Percentiles rank a stretch among this genome's conserved stretches.
Conservation (phyloP, 2,329 filamentous ascomycete genomes). For the Exophiala dermatitidis region DNA sequence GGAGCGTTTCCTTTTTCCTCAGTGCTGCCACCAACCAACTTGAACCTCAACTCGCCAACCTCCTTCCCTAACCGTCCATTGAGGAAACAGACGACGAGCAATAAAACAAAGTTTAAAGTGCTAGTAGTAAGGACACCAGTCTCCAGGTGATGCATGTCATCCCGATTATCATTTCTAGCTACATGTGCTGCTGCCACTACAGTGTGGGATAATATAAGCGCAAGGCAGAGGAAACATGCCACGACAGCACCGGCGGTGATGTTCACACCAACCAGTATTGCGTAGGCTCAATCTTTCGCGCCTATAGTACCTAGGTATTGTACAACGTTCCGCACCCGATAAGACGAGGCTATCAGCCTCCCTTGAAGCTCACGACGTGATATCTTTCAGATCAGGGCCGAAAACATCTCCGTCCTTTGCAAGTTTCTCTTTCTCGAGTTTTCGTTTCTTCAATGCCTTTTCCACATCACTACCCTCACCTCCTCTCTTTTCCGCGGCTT, state of each 20-base stretch:
- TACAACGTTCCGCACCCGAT: too few relatives aligned
- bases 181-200: too few relatives aligned
- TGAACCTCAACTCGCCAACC: not conserved
- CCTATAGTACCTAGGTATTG: too few relatives aligned
- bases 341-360: too few relatives aligned
- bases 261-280: too few relatives aligned
- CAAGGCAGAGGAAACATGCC: too few relatives aligned
- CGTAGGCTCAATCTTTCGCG: too few relatives aligned
- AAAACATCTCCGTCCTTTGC: constrained; percentile 31
- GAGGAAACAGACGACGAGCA: not conserved
- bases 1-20: not conserved
- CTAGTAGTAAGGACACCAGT: not conserved
- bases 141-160: not conserved
- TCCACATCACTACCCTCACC: constrained; percentile 30
- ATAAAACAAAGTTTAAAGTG: too few relatives aligned
- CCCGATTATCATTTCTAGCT: too few relatives aligned
- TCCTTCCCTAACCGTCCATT: not conserved
- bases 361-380: not conserved
- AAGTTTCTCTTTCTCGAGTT: constrained; percentile 27
- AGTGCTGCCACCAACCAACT: not conserved
- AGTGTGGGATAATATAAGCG: too few relatives aligned
- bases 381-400: constrained; percentile 27
- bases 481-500: constrained; percentile 37
- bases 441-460: constrained; percentile 30
- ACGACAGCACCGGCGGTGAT: too few relatives aligned